Conservation (phyloP, 2,329 filamentous ascomycete genomes). For the Hypoxylon sp. region DNA sequence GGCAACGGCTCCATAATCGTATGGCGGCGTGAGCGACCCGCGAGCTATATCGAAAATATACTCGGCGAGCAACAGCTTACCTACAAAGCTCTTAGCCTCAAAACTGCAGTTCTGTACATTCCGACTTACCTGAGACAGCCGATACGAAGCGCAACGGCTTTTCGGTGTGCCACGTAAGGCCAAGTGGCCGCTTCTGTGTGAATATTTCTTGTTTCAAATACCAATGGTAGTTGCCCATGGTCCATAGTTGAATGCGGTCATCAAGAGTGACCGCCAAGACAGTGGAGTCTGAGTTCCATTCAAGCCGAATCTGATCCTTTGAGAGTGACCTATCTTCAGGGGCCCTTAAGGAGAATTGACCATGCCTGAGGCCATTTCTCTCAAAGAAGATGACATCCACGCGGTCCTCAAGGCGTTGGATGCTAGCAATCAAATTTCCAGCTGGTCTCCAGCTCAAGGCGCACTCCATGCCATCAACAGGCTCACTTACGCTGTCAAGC, state of each 20-base stretch:
- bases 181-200: conserved; percentile 55
- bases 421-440: conserved; percentile 90
- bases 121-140: conserved; percentile 63
- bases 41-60: conserved; percentile 77
- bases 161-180: conserved; percentile 86
- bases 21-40: conserved; percentile 77
- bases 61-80: conserved; percentile 72
- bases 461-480: conserved; percentile 90
- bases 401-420: conserved; percentile 79
- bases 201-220: conserved; percentile 93
- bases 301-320: conserved; percentile 74
- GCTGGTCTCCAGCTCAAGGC: conserved; percentile 91
- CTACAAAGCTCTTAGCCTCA: conserved; percentile 52
- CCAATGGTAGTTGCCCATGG: conserved; percentile 97
- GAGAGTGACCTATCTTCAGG: conserved; percentile 70
- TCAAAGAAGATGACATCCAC: conserved; percentile 95
- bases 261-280: conserved; percentile 85
- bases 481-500: conserved; percentile 94
- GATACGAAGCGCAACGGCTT: conserved; percentile 79
- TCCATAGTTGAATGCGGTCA: conserved; percentile 91
- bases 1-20: conserved; percentile 84
- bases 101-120: conserved; percentile 7
- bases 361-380: conserved; percentile 96
- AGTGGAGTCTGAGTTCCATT: conserved; percentile 94
- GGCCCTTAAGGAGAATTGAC: conserved; percentile 86